These are phyloP conservation scores for Trichoderma atrobrunneum DNA, from an alignment of 2,329 filamentous ascomycete genomes.

Conservation along the genomic window DNA sequence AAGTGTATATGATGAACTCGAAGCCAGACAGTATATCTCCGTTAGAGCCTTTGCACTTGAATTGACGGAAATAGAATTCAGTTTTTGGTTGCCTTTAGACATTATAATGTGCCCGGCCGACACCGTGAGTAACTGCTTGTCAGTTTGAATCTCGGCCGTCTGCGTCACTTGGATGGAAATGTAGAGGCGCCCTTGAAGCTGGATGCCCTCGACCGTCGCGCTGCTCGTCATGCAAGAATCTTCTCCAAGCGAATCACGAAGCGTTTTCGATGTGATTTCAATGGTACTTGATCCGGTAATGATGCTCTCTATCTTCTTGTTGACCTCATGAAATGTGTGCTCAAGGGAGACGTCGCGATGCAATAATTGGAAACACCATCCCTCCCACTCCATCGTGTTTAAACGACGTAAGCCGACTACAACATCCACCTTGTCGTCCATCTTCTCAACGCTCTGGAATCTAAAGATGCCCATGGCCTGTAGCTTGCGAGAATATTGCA, in stretches of 20 bases:
- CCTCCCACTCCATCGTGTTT: conserved; percentile 19
- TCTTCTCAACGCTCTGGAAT: conserved; percentile 5
- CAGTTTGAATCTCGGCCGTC: conserved; percentile 3
- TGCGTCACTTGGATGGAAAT: conserved; percentile 9
- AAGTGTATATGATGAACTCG: not conserved
- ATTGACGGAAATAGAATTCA: not conserved
- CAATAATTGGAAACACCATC: conserved; percentile 15
- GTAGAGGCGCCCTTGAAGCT: conserved; percentile 18
- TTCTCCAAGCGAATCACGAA: conserved; percentile 8
- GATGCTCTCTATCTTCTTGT: not conserved
- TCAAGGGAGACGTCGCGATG: not conserved
- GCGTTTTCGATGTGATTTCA: not conserved
- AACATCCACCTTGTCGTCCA: conserved; percentile 13
- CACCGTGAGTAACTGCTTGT: not conserved
- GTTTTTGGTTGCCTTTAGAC: not conserved
- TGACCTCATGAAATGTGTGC: not conserved
- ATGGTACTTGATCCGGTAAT: not conserved
- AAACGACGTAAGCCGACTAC: conserved; percentile 12
- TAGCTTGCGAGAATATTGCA: conserved; percentile 11
- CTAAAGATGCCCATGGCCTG: conserved; percentile 16
- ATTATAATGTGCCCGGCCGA: not conserved
- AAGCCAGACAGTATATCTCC: not conserved
- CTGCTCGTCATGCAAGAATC: conserved; percentile 11
- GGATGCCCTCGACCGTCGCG: conserved; percentile 12
- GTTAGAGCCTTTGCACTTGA: not conserved